These are phyloP conservation scores for Phoma herbarum DNA, from an alignment of 2,329 filamentous ascomycete genomes.

Conservation along the genomic window DNA sequence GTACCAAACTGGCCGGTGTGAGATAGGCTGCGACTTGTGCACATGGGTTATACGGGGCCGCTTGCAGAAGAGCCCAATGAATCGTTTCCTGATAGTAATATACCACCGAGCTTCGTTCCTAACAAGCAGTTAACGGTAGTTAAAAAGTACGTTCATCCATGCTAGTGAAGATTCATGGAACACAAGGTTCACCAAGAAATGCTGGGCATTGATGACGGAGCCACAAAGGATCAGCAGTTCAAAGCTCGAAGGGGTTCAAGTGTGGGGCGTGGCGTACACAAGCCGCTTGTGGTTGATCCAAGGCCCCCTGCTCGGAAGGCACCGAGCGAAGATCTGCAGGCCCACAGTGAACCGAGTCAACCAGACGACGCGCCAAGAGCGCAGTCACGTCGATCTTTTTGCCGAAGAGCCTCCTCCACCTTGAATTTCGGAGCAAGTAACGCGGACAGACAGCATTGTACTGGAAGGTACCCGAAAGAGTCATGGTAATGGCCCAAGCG, in stretches of 20 bases:
- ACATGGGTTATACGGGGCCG: not conserved
- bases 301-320: not conserved
- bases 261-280: not conserved
- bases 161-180: not conserved
- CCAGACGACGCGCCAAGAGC: slow-evolving; percentile 1
- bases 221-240: not conserved
- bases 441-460: not conserved
- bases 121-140: not conserved
- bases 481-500: slow-evolving; percentile 5
- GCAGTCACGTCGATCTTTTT: not conserved
- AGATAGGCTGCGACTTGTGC: not conserved
- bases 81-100: not conserved
- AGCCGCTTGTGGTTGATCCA: not conserved
- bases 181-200: not conserved
- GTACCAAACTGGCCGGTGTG: not conserved
- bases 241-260: not conserved
- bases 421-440: slow-evolving; percentile 1
- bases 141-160: not conserved
- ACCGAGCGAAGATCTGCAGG: slow-evolving; percentile 1
- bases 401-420: slow-evolving; percentile 1
- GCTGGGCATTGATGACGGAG: not conserved
- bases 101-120: not conserved
- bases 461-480: not conserved
- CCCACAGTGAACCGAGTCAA: not conserved
- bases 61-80: not conserved